A percentile compares a stretch with the other conserved stretches of the same genome.
phyloP scores from a whole-genome alignment of 2,329 filamentous ascomycete species.

The Daldinia sp. region DNA sequence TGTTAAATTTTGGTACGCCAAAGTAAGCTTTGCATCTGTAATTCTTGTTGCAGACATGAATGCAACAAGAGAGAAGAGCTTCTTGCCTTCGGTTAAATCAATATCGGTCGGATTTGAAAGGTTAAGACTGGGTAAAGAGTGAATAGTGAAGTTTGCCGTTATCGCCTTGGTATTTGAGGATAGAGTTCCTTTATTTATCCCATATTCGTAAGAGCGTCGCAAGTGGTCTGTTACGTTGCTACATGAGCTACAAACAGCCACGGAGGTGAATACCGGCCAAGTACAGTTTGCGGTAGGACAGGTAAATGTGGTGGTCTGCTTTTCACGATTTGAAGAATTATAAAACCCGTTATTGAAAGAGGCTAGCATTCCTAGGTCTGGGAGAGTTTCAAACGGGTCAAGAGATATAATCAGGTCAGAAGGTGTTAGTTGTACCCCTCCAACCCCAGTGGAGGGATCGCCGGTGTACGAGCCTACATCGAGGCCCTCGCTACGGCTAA shows the following conservation, averaged over 20 bases:
- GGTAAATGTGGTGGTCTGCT: conserved; percentile 16
- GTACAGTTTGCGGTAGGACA: conserved; percentile 41
- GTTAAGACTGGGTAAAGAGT: conserved; percentile 22
- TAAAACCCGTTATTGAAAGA: conserved; percentile 31
- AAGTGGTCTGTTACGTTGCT: conserved; percentile 25
- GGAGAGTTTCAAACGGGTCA: conserved; percentile 37
- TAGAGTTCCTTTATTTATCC: conserved; percentile 12
- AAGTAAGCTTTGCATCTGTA: conserved; percentile 22
- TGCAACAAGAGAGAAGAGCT: conserved; percentile 2
- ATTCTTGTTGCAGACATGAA: conserved; percentile 17
- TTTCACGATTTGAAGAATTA: conserved; percentile 8
- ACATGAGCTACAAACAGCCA: conserved; percentile 38
- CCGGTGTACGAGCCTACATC: conserved; percentile 24
- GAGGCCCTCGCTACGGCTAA: conserved; percentile 18
- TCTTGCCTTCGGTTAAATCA: not conserved
- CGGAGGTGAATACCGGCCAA: conserved; percentile 34
- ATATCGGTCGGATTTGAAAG: conserved; percentile 12
- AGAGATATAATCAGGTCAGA: not conserved
- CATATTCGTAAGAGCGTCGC: conserved; percentile 1
- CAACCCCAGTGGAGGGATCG: not conserved
- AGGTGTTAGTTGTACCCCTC: not conserved
- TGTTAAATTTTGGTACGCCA: conserved; percentile 22
- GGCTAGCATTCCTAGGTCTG: conserved; percentile 41
- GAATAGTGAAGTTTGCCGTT: conserved; percentile 1
- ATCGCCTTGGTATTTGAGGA: not conserved